A percentile compares a stretch with the other conserved stretches of the same genome.
Conservation (phyloP, 768 basidiomycete species). For the Termitomyces sp. region DNA sequence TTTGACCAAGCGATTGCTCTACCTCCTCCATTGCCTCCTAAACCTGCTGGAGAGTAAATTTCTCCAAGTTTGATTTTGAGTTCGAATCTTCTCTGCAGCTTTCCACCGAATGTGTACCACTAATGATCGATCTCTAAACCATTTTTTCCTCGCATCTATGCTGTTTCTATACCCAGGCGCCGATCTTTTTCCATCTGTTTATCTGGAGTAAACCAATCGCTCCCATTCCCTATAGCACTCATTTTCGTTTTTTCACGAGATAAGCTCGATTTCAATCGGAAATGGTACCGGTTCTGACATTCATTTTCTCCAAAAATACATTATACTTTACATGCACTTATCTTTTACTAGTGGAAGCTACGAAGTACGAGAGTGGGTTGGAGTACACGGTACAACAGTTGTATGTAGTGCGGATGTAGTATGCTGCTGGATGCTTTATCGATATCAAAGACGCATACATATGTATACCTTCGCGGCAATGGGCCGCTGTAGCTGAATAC, state of each 20-base stretch:
- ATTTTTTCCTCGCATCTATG: background rate
- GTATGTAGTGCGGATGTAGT: background rate
- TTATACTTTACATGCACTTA: constrained; percentile 15
- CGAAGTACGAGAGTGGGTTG: background rate
- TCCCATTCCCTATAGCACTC: background rate
- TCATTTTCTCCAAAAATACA: constrained; percentile 8
- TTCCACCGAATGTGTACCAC: background rate
- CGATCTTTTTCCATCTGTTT: background rate
- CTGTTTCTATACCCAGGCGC: background rate
- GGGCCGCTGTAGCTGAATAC: background rate
- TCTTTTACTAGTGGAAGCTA: constrained; percentile 4
- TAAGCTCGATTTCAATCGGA: background rate
- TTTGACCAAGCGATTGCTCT: constrained; percentile 25
- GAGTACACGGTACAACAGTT: background rate
- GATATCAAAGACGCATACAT: background rate
- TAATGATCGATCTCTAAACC: background rate
- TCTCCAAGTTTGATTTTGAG: background rate
- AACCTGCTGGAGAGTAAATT: constrained; percentile 21
- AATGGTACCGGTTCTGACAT: background rate
- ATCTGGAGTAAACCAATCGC: background rate
- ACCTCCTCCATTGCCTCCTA: constrained; percentile 29
- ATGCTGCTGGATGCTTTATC: background rate
- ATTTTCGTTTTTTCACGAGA: background rate
- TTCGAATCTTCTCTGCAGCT: background rate
- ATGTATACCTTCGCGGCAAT: background rate